Evolutionary conservation across 768 basidiomycete genomes (phyloP).

Genomic region (Amylocystis lapponica): DNA sequence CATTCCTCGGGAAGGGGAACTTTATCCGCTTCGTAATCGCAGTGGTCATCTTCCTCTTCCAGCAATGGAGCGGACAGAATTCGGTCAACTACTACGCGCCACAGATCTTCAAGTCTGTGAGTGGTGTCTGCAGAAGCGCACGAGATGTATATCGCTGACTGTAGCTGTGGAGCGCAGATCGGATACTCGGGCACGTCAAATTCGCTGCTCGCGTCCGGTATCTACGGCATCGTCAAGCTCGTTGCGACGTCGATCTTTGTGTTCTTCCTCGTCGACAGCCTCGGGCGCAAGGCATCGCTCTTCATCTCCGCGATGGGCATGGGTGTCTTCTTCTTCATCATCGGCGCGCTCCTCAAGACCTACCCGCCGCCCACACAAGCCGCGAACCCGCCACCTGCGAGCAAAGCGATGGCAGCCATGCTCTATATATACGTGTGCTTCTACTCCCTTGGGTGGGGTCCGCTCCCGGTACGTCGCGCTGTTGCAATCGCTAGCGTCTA

Average conservation of each 20-base stretch:
- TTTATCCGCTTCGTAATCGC: slow-evolving; percentile 81
- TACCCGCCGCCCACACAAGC: slow-evolving; percentile 48
- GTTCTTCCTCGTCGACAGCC: slow-evolving; percentile 57
- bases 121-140: slow-evolving; percentile 13
- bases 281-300: slow-evolving; percentile 66
- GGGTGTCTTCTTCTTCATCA: slow-evolving; percentile 76
- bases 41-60: slow-evolving; percentile 70
- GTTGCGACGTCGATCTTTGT: slow-evolving; percentile 63
- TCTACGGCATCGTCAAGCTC: slow-evolving; percentile 65
- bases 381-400: slow-evolving; percentile 37
- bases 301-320: slow-evolving; percentile 74
- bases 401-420: slow-evolving; percentile 80
- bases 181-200: slow-evolving; percentile 55
- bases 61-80: slow-evolving; percentile 85
- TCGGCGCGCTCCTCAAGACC: slow-evolving; percentile 79
- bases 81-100: slow-evolving; percentile 73
- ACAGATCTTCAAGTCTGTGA: slow-evolving; percentile 62
- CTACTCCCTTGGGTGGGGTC: slow-evolving; percentile 86
- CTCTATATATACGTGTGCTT: slow-evolving; percentile 85
- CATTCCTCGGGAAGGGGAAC: slow-evolving; percentile 80
- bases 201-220: slow-evolving; percentile 66
- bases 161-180: slow-evolving; percentile 39
- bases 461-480: slow-evolving; percentile 45
- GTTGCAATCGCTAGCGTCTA: slow-evolving; percentile 1
- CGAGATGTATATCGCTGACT: background rate